Base-by-base conservation (phyloP, 441 rosid genomes). In the Syzygium malaccense region DNA sequence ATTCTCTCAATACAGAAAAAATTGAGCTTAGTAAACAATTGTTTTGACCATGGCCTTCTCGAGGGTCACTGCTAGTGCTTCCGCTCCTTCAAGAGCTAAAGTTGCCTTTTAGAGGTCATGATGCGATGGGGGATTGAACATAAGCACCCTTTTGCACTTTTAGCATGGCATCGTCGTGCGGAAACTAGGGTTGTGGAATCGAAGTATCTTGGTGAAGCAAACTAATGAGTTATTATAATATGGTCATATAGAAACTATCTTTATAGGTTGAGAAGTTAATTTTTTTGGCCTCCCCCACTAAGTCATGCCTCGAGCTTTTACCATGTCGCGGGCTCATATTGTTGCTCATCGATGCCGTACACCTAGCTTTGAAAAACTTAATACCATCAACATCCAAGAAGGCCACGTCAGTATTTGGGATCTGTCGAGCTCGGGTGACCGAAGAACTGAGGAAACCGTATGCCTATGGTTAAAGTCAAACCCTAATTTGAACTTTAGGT, bases 401-500 rank as follows among this genome's bases (percentile, higher is more conserved):
- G 13, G 5, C 51, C 51, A 37, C 49, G 17, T 71, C 51, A 23
- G 83, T 32, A 30, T 15, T 33, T 7, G 37, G 3, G 37, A 18
- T 64, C 45, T 41, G 45, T 41, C 45, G 45, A 41, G 45, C 45
- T 64, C 37, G 9, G n/a, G 68, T 15, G 68, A 60, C 68, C 4
- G 68, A 17, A 3, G 33, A 60, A 17, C 33, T 60, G 62, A 4
- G 62, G 12, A 57, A 57, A 25, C 18, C 66, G 28, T 60, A 28
- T 28, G 32, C 18, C 17, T 13, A 0, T 28, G 66, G 66, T 12
- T 13, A 54, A 23, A 41, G 11, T 75, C 51, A 41, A 71, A 37
- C 14, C 49, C 49, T 71, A 41, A 23, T 75, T n/a, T 41, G 88
- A 87, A 56, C 71, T 26, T 78, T 78, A 78, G 88, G 75, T 55